Evolutionary conservation across 1,284 basidiomycete genomes (phyloP).

Genomic region (Jaminaea rosea): DNA sequence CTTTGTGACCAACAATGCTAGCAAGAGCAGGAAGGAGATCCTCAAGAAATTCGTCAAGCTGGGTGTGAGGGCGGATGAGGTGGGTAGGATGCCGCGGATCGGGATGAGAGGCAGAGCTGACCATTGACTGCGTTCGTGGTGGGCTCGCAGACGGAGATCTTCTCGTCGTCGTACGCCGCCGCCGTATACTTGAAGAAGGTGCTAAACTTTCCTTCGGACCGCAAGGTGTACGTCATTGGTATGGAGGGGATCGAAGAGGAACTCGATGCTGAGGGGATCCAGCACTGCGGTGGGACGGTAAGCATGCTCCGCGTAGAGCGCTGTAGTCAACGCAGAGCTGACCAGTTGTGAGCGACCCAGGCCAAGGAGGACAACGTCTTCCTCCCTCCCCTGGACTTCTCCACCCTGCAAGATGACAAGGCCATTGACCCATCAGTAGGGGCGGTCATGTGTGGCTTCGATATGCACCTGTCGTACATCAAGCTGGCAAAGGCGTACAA

Average conservation of each 20-base stretch:
- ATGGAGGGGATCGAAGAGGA: constrained; percentile 89
- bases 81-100: constrained; percentile 49
- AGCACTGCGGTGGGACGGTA: constrained; percentile 76
- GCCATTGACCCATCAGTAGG: constrained; percentile 68
- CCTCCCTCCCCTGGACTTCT: constrained; percentile 61
- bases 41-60: constrained; percentile 83
- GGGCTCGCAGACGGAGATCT: constrained; percentile 70
- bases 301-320: constrained; percentile 24
- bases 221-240: constrained; percentile 93
- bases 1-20: constrained; percentile 98
- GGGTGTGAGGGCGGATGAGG: constrained; percentile 73
- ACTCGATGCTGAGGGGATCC: constrained; percentile 69
- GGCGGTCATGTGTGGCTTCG: constrained; percentile 75
- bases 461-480: constrained; percentile 58
- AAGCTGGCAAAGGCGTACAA: constrained; percentile 89
- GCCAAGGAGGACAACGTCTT: constrained; percentile 74
- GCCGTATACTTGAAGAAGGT: constrained; percentile 87
- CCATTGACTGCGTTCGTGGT: background rate
- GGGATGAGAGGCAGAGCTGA: background rate
- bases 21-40: constrained; percentile 76
- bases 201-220: constrained; percentile 75
- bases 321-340: background rate
- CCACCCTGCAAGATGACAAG: constrained; percentile 52
- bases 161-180: constrained; percentile 85
- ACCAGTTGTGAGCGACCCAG: background rate